Conservation (phyloP, 148 eudicot species). For the Silene latifolia region DNA sequence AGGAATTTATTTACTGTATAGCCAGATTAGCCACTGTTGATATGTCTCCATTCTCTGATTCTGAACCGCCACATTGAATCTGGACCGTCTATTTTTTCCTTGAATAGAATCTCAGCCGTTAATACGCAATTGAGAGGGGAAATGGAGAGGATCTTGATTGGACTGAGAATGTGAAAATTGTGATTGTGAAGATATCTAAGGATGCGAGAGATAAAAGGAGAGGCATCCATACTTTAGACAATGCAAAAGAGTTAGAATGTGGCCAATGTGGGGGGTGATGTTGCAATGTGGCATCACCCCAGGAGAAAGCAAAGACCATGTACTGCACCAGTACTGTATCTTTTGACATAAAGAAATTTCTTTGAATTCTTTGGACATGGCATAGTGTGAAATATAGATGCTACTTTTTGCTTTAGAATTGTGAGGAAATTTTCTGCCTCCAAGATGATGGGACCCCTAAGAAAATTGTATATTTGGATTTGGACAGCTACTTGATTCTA, state of each 20-base stretch:
- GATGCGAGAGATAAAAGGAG: neutral
- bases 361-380: conserved; percentile 14
- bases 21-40: too few relatives aligned
- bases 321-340: neutral
- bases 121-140: too few relatives aligned
- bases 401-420: conserved; percentile 21
- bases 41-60: neutral
- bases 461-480: too few relatives aligned
- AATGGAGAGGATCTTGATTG: too few relatives aligned
- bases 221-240: neutral
- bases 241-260: neutral
- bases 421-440: conserved; percentile 3
- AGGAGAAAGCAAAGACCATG: conserved; percentile 10
- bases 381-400: conserved; percentile 22
- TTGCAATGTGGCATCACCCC: conserved; percentile 24
- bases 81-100: too few relatives aligned
- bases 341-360: conserved; percentile 17
- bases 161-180: neutral
- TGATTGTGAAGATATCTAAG: neutral
- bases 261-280: neutral
- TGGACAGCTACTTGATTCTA: too few relatives aligned
- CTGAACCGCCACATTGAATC: too few relatives aligned
- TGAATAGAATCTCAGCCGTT: too few relatives aligned
- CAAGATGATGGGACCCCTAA: conserved; percentile 12
- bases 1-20: too few relatives aligned